Base-by-base conservation (phyloP, 2,329 filamentous ascomycete species). In the Fusarium sp. region DNA sequence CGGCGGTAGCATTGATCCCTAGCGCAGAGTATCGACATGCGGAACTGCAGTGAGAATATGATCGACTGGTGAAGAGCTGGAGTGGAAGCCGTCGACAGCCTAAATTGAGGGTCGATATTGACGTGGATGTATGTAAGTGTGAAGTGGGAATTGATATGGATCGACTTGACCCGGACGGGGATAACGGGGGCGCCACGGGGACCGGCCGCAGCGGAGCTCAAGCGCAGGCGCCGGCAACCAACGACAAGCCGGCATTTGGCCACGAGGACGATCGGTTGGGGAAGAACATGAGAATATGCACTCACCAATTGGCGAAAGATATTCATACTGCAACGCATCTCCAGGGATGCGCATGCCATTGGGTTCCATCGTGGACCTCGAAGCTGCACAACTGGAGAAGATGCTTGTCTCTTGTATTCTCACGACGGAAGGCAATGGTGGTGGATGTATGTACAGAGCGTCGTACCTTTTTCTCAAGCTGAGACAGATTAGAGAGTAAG, bases 301-400 rank as follows among this genome's bases (percentile, higher is more conserved):
- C 86, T 84, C 79, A 88, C 86, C 86, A 79, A 88, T 86, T 78
- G 86, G 86, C 74, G 80, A 82, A 72, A 88, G 82, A 79, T 83
- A 86, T 68, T 80, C 77, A 61, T 76, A 75, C 69, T 76, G 75
- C 67, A 82, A 79, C 72, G 79, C 80, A 79, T 82, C 81, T 77
- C 77, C 82, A 81, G 81, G 82, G 81, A 80, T 82, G 77, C 81
- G 83, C 81, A 82, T 81, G 75, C 74, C 74, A 75, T 76, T 74
- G 69, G 77, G 75, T 74, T 81, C 81, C 81, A 82, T 83, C 73
- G 72, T 77, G 57, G 67, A 55, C 56, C 65, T 61, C 37, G 57
- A 57, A 44, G 47, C 57, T 67, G 54, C 65, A 68, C 63, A 34
- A 70, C 63, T 72, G 56, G 61, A 72, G 69, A 59, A 61, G 49